Conservation (phyloP, 2,329 filamentous ascomycete species). For the Phialocephala sp. region DNA sequence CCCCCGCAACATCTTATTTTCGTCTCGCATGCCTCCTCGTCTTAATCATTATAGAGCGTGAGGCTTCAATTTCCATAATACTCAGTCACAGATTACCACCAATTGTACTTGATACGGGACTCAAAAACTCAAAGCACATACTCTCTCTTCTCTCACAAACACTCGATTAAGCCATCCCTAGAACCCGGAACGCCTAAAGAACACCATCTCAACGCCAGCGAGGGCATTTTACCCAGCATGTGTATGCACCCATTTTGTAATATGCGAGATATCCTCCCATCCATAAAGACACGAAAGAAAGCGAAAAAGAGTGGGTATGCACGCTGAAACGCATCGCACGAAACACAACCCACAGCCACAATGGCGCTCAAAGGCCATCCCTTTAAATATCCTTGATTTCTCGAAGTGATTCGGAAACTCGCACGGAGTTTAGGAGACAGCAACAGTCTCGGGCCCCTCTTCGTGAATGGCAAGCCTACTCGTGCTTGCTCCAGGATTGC, state of each 20-base stretch:
- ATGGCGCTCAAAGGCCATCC: too few relatives aligned
- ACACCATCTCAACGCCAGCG: conserved; percentile 10
- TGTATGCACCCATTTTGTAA: conserved; percentile 14
- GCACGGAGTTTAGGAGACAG: background rate
- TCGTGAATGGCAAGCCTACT: conserved; percentile 24
- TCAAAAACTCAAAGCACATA: too few relatives aligned
- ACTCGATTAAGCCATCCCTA: background rate
- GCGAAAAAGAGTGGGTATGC: background rate
- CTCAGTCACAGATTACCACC: background rate
- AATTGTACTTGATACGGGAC: background rate
- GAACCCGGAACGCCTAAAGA: background rate
- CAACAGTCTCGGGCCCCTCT: conserved; percentile 13
- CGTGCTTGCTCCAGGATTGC: conserved; percentile 20
- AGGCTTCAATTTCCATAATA: background rate
- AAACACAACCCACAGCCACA: background rate
- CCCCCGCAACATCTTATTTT: background rate
- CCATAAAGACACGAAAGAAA: background rate
- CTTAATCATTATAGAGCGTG: background rate
- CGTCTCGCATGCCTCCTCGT: too few relatives aligned
- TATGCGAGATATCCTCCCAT: conserved; percentile 1
- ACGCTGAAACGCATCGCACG: conserved; percentile 7
- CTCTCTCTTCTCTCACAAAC: background rate
- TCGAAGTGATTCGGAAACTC: background rate
- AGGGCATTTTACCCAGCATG: conserved; percentile 7
- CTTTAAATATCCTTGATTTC: background rate